Evolutionary conservation across 2,329 filamentous ascomycete genomes (phyloP), one percentile per base, ranked within the genome.

Genomic region (Penicillium sp.): DNA sequence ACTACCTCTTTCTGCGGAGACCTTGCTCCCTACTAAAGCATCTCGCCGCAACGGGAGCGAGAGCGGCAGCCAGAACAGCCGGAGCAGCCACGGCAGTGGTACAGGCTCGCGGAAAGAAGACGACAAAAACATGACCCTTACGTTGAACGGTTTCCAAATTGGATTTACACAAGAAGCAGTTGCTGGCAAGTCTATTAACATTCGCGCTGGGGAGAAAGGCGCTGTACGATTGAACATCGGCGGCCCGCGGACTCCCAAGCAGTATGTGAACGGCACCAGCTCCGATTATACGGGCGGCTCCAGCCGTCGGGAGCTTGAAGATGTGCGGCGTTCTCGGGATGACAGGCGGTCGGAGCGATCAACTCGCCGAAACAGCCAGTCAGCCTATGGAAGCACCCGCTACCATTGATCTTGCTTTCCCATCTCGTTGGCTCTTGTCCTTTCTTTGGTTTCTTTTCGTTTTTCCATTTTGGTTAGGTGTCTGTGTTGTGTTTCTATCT

Each of bases 11-110:
- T 72, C 68, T 2, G 53, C 61, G 3, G 70, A 72, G 50, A 61
- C 65, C 3, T 50, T 72, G 36, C 56, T 64, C 33, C 64, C 67
- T 29, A 53, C 57, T 38, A 71, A 71, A 43, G 52, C 58, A 10
- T 55, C 51, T 11, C 59, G 59, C 33, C 63, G 66, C 34, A 50
- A 62, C 5, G 64, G 62, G 29, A 72, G 70, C 43, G 71, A 73
- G 34, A 69, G 65, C 36, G 70, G 67, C 22, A 73, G 70, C 44
- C 68, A 70, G 43, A 71, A 72, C 46, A 73, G 65, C 49, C 68
- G 67, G 16, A 71, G 71, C 59, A 73, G 71, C 56, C 69, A 68
- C 22, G 70, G 63, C 25, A 72, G 70, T 48, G 64, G 61, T 18
- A 61, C 59, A 18, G 61, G 64, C 12, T 64, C 65, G 37, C 68